Percentiles rank a stretch among this genome's conserved stretches.
Evolutionary conservation across 768 basidiomycete species (phyloP).

Genomic region (Lepiota venenata): DNA sequence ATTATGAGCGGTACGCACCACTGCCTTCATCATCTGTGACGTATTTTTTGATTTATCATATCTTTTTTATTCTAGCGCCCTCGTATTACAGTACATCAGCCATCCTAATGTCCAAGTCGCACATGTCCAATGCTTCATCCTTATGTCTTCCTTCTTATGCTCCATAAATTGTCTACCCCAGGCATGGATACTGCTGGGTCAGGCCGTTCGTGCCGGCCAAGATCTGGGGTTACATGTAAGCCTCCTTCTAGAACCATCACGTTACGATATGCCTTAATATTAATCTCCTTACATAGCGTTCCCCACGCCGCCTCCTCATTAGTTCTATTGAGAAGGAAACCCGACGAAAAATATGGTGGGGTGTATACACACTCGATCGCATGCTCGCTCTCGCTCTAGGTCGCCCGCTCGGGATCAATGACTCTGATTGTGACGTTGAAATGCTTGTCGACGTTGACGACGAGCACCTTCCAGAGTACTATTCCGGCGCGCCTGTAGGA

Average conservation of each 20-base stretch:
- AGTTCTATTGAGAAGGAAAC: conserved; percentile 84
- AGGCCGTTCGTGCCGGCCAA: conserved; percentile 86
- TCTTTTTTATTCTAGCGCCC: conserved; percentile 53
- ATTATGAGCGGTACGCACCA: conserved; percentile 73
- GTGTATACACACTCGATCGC: conserved; percentile 84
- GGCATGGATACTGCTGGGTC: conserved; percentile 90
- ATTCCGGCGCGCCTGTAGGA: conserved; percentile 55
- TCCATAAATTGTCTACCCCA: conserved; percentile 93
- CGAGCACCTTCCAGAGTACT: conserved; percentile 69
- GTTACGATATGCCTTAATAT: conserved; percentile 15
- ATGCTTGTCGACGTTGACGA: conserved; percentile 83
- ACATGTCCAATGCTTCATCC: conserved; percentile 87
- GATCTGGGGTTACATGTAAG: conserved; percentile 91
- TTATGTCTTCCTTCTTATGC: conserved; percentile 89
- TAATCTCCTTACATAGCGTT: conserved; percentile 51
- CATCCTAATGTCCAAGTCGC: conserved; percentile 80
- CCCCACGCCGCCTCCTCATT: conserved; percentile 69
- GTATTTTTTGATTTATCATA: conserved; percentile 12
- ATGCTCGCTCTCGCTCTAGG: conserved; percentile 92
- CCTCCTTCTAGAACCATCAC: conserved; percentile 11
- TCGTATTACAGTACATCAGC: conserved; percentile 90
- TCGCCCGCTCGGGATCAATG: conserved; percentile 84
- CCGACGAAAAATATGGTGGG: conserved; percentile 91
- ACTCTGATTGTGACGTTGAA: conserved; percentile 89
- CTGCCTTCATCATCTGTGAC: conserved; percentile 7